A percentile compares a stretch with the other conserved stretches of the same genome.
phyloP scores from a whole-genome alignment of 352 stramenopile species.

The Achlya hypogyna region DNA sequence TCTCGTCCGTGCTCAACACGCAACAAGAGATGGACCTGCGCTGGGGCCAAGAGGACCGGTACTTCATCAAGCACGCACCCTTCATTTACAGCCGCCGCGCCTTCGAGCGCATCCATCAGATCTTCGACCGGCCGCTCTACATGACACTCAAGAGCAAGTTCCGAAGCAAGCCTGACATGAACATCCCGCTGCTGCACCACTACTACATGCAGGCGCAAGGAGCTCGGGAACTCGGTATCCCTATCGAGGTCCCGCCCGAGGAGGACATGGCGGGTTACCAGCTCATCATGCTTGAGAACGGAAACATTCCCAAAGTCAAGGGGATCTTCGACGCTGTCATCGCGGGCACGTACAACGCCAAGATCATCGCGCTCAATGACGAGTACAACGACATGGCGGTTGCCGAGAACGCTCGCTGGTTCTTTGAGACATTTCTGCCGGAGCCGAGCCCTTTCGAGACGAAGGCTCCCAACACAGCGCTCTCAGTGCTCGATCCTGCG shows the following conservation, averaged over 20 bases:
- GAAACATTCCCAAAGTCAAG: constrained; percentile 66
- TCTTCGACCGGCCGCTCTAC: constrained; percentile 75
- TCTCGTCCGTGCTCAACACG: constrained; percentile 81
- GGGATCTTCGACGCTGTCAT: constrained; percentile 58
- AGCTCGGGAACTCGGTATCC: constrained; percentile 66
- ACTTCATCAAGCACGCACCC: constrained; percentile 85
- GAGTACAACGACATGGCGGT: constrained; percentile 79
- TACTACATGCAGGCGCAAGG: constrained; percentile 84
- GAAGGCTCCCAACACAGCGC: constrained; percentile 33
- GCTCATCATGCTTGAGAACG: constrained; percentile 74
- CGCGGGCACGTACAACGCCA: constrained; percentile 50
- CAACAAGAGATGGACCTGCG: constrained; percentile 81
- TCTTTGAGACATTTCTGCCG: constrained; percentile 61
- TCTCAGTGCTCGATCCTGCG: constrained; percentile 48
- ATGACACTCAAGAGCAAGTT: constrained; percentile 82
- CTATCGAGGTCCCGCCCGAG: constrained; percentile 55
- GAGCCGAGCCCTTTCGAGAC: constrained; percentile 59
- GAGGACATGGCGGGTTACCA: constrained; percentile 79
- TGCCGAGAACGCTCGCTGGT: constrained; percentile 54
- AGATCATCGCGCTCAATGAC: constrained; percentile 80
- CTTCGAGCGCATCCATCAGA: constrained; percentile 81
- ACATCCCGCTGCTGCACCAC: constrained; percentile 79
- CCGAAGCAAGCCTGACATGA: constrained; percentile 78
- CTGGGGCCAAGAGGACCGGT: constrained; percentile 61
- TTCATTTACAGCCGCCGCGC: constrained; percentile 81